Evolutionary conservation across 768 basidiomycete genomes (phyloP).

Genomic region (Rhodosporidiobolus sp.): DNA sequence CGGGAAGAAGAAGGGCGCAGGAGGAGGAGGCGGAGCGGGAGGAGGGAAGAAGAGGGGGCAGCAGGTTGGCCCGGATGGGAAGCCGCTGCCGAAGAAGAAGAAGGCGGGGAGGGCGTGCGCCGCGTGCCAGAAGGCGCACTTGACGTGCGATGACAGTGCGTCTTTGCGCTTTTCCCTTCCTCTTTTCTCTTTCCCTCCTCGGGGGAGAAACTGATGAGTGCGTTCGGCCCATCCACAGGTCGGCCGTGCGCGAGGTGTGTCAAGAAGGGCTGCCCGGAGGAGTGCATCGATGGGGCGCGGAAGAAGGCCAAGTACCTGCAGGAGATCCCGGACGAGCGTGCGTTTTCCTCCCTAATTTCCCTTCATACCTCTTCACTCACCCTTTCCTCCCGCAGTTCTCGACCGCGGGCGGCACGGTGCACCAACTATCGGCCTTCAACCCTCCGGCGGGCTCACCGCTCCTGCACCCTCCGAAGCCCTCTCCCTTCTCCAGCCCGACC

Average conservation of each 20-base stretch:
- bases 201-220: neutral
- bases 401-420: neutral
- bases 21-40: neutral
- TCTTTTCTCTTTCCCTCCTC: neutral
- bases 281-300: constrained; percentile 88
- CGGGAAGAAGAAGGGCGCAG: neutral
- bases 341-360: neutral
- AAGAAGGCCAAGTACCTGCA: constrained; percentile 98
- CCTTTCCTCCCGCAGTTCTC: constrained; percentile 1
- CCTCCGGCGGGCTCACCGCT: neutral
- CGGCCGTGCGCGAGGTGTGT: constrained; percentile 94
- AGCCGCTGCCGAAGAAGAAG: constrained; percentile 59
- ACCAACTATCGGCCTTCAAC: neutral
- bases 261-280: constrained; percentile 83
- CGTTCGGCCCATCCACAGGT: constrained; percentile 54
- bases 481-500: neutral
- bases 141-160: constrained; percentile 97
- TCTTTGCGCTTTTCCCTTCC: constrained; percentile 39
- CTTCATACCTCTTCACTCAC: neutral
- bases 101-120: constrained; percentile 90
- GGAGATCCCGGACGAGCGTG: constrained; percentile 88
- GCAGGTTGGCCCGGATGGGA: constrained; percentile 22
- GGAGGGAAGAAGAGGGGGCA: neutral
- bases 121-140: constrained; percentile 93
- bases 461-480: neutral